Percentiles rank a stretch among this genome's conserved stretches.
These are phyloP conservation scores for Scheffersomyces stipitis DNA, from an alignment of 805 yeast genomes.

Conservation along the genomic window DNA sequence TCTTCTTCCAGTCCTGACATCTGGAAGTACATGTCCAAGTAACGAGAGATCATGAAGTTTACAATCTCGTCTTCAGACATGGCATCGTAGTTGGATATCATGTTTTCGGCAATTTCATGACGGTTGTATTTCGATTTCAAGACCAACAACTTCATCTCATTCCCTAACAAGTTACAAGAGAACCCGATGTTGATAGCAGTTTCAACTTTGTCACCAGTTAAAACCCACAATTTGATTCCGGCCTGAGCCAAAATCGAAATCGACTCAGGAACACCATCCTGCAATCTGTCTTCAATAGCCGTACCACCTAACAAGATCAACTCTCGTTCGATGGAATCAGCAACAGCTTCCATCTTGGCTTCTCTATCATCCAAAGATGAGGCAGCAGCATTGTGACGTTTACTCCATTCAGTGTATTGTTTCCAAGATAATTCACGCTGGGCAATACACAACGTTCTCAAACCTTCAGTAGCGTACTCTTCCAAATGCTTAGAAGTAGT, in stretches of 20 bases:
- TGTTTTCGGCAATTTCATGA: slow-evolving; percentile 24
- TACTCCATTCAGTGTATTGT: slow-evolving; percentile 64
- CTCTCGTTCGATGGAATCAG: slow-evolving; percentile 64
- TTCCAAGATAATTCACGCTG: slow-evolving; percentile 64
- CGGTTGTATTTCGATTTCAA: slow-evolving; percentile 38
- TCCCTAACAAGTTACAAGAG: slow-evolving; percentile 68
- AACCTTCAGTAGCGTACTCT: slow-evolving; percentile 78
- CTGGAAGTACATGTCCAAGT: slow-evolving; percentile 53
- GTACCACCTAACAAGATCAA: slow-evolving; percentile 70
- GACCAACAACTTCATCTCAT: slow-evolving; percentile 66
- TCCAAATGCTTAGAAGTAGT: slow-evolving; percentile 74
- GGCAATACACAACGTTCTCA: slow-evolving; percentile 79
- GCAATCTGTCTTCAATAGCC: slow-evolving; percentile 78
- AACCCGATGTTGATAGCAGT: slow-evolving; percentile 84
- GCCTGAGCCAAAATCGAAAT: slow-evolving; percentile 65
- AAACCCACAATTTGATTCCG: slow-evolving; percentile 80
- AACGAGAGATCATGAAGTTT: slow-evolving; percentile 49
- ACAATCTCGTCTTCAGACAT: slow-evolving; percentile 38
- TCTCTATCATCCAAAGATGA: slow-evolving; percentile 65
- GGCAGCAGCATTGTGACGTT: slow-evolving; percentile 61
- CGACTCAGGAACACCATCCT: slow-evolving; percentile 75
- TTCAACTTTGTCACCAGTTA: slow-evolving; percentile 81
- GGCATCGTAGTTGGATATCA: slow-evolving; percentile 16
- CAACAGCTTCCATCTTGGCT: slow-evolving; percentile 69
- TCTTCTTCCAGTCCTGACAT: slow-evolving; percentile 63